Conservation (phyloP, 2,329 filamentous ascomycete genomes). For the Aspergillus neoniger region DNA sequence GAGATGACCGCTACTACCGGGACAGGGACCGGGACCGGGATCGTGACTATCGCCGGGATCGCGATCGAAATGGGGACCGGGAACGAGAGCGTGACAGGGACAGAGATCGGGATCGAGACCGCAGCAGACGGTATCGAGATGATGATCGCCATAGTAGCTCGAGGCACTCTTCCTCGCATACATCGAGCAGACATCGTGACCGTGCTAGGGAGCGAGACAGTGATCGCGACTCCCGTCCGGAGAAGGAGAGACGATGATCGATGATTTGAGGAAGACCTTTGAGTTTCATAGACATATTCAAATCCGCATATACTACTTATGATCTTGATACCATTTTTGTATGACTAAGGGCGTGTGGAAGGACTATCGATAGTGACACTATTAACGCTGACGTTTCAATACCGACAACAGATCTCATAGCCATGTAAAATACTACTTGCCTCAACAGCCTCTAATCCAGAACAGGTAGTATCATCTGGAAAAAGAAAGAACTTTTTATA, state of each 20-base stretch:
- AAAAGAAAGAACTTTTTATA: constrained; percentile 19
- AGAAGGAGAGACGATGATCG: constrained; percentile 32
- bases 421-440: neutral
- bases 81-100: constrained; percentile 36
- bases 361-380: neutral
- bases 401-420: neutral
- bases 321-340: neutral
- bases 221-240: constrained; percentile 33
- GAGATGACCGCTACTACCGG: constrained; percentile 39
- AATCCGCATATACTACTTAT: neutral
- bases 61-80: constrained; percentile 33
- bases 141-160: constrained; percentile 36
- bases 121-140: constrained; percentile 32
- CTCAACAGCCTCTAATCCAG: neutral
- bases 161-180: constrained; percentile 34
- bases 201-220: constrained; percentile 32
- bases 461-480: neutral
- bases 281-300: neutral
- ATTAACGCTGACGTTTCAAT: neutral
- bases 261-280: constrained; percentile 3
- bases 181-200: constrained; percentile 31
- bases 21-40: constrained; percentile 27
- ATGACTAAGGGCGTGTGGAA: neutral
- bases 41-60: constrained; percentile 28
- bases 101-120: constrained; percentile 33